These are phyloP conservation scores for Ustilago cynodontis DNA, from an alignment of 1,284 basidiomycete species.

Conservation along the genomic window DNA sequence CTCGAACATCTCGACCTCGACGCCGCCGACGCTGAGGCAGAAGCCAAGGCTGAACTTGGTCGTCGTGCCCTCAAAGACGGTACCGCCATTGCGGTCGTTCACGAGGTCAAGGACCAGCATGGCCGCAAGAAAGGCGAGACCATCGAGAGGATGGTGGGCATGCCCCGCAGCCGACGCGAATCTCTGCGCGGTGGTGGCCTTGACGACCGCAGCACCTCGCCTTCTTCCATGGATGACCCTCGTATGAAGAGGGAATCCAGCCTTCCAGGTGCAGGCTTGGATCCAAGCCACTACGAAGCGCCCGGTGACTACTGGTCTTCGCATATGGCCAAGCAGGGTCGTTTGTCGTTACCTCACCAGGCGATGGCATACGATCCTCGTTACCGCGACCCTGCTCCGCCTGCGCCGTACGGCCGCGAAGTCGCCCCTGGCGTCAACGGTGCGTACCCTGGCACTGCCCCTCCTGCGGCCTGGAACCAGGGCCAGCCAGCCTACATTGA, in stretches of 20 bases:
- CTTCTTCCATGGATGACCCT: slow-evolving; percentile 33
- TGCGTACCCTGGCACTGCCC: slow-evolving; percentile 19
- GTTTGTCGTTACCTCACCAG: slow-evolving; percentile 44
- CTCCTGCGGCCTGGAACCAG: slow-evolving; percentile 33
- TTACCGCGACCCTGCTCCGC: slow-evolving; percentile 45
- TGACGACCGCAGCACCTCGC: slow-evolving; percentile 44
- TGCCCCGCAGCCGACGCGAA: slow-evolving; percentile 51
- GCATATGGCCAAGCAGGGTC: slow-evolving; percentile 39
- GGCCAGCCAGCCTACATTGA: slow-evolving; percentile 32
- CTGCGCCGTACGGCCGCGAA: slow-evolving; percentile 37
- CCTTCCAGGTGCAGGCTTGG: slow-evolving; percentile 33
- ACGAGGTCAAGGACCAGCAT: slow-evolving; percentile 59
- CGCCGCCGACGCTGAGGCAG: slow-evolving; percentile 51
- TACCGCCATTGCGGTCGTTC: slow-evolving; percentile 65
- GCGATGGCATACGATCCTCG: slow-evolving; percentile 25
- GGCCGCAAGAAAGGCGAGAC: slow-evolving; percentile 61
- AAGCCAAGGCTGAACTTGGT: slow-evolving; percentile 58
- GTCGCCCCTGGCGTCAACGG: slow-evolving; percentile 15
- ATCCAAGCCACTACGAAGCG: slow-evolving; percentile 33
- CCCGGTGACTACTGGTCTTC: slow-evolving; percentile 49
- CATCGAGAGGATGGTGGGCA: slow-evolving; percentile 60
- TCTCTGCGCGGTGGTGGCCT: slow-evolving; percentile 37
- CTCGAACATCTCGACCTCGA: slow-evolving; percentile 44
- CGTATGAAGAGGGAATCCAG: slow-evolving; percentile 41
- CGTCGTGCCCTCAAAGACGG: slow-evolving; percentile 63